Evolutionary conservation across 345 rosid species (phyloP).

Genomic region (Crucihimalaya himalaica): DNA sequence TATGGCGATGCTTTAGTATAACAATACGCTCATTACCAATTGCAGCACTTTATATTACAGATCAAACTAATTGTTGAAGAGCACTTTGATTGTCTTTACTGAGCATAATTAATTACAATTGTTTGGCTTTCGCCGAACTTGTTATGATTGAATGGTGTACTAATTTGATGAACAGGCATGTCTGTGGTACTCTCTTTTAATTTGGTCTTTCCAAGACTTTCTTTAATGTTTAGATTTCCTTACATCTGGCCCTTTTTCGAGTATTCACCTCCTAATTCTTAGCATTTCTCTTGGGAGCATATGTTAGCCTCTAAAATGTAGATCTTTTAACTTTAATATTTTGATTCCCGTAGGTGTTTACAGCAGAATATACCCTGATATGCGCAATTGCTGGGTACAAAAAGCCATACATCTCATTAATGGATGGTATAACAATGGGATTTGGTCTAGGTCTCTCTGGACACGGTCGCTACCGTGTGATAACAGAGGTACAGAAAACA

Average conservation of each 20-base stretch:
- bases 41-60: too few relatives aligned
- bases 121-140: too few relatives aligned
- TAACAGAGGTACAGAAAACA: slow-evolving; percentile 73
- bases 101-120: too few relatives aligned
- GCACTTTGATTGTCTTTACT: too few relatives aligned
- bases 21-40: too few relatives aligned
- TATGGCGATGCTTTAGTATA: too few relatives aligned
- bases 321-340: background rate
- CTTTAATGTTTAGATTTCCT: background rate
- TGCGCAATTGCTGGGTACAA: slow-evolving; percentile 84
- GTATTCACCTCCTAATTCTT: background rate
- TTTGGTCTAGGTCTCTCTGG: slow-evolving; percentile 94
- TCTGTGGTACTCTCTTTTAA: background rate
- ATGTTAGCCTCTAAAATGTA: background rate
- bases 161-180: background rate
- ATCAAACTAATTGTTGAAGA: too few relatives aligned
- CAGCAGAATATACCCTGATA: slow-evolving; percentile 82
- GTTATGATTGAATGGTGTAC: background rate
- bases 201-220: background rate
- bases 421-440: slow-evolving; percentile 98
- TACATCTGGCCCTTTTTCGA: background rate
- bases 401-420: slow-evolving; percentile 83
- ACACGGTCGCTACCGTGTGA: slow-evolving; percentile 79
- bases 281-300: too few relatives aligned
- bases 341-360: slow-evolving; percentile 57